Evolutionary conservation across 139 green algal genomes (phyloP).

Genomic region (Edaphochlamys debaryana): DNA sequence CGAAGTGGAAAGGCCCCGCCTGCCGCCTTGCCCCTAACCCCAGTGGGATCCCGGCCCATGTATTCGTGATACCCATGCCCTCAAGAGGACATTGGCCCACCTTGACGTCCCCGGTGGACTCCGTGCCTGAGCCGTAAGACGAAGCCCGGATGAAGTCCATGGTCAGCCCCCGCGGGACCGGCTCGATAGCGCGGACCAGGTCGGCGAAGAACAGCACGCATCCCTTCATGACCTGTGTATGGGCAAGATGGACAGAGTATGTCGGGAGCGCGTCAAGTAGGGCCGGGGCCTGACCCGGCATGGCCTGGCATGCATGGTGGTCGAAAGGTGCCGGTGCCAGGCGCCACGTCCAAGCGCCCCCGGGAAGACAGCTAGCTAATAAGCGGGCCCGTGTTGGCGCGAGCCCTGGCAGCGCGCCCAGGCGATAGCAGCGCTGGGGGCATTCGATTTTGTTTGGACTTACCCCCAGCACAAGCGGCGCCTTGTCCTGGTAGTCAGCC

Average conservation of each 20-base stretch:
- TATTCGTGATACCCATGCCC: too few species aligned
- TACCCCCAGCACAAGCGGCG: constrained; percentile 42
- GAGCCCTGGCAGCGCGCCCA: too few species aligned
- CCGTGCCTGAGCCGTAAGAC: constrained; percentile 10
- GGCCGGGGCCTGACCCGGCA: background rate
- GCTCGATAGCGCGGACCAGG: constrained; percentile 38
- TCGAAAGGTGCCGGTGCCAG: too few species aligned
- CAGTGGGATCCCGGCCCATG: too few species aligned
- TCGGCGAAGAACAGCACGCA: constrained; percentile 43
- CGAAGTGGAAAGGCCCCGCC: too few species aligned
- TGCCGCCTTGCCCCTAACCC: too few species aligned
- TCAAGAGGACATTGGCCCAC: background rate
- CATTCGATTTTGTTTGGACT: background rate
- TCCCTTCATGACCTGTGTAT: constrained; percentile 47
- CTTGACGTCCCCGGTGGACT: constrained; percentile 25
- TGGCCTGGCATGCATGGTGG: background rate
- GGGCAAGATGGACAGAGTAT: background rate
- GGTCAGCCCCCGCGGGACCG: constrained; percentile 11
- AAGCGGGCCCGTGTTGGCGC: background rate
- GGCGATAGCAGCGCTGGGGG: background rate
- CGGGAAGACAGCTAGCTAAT: too few species aligned
- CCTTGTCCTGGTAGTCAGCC: constrained; percentile 24
- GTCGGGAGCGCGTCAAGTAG: background rate
- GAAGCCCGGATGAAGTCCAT: constrained; percentile 50
- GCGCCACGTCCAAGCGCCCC: too few species aligned